These are phyloP conservation scores for Vicia sativa DNA, from an alignment of 306 rosid species.

Conservation along the genomic window DNA sequence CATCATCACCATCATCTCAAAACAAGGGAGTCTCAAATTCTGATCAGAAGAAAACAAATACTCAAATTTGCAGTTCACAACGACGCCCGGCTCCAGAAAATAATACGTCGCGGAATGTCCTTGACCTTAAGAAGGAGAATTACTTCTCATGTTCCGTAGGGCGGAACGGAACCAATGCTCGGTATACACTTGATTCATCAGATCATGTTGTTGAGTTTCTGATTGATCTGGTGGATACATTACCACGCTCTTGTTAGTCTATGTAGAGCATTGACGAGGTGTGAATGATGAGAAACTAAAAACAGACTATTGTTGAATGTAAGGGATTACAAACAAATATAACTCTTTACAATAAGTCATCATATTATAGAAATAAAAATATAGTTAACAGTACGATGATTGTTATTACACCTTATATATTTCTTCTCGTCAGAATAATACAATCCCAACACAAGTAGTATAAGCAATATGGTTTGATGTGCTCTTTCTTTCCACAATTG, in stretches of 20 bases:
- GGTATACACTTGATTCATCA: conserved; percentile 66
- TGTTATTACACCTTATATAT: no score
- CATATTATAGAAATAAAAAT: no score
- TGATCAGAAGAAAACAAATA: conserved; percentile 58
- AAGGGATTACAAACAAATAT: background rate
- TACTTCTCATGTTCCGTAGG: conserved; percentile 97
- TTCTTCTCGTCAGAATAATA: no score
- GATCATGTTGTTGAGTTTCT: conserved; percentile 75
- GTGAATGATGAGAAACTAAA: background rate
- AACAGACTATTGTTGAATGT: background rate
- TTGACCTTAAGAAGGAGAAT: conserved; percentile 87
- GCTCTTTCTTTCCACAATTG: no score
- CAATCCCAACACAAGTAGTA: no score
- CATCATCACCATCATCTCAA: conserved; percentile 52
- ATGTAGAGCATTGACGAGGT: background rate
- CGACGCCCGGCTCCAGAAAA: conserved; percentile 63
- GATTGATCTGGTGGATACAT: conserved; percentile 41
- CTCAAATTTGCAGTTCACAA: conserved; percentile 46
- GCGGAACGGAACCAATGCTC: conserved; percentile 72
- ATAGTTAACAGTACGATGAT: no score
- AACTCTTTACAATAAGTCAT: background rate
- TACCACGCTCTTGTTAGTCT: background rate
- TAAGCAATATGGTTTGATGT: no score
- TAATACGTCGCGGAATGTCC: conserved; percentile 86
- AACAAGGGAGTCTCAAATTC: conserved; percentile 46